phyloP scores from a whole-genome alignment of 2,329 filamentous ascomycete species.

The Colletotrichum sp. region DNA sequence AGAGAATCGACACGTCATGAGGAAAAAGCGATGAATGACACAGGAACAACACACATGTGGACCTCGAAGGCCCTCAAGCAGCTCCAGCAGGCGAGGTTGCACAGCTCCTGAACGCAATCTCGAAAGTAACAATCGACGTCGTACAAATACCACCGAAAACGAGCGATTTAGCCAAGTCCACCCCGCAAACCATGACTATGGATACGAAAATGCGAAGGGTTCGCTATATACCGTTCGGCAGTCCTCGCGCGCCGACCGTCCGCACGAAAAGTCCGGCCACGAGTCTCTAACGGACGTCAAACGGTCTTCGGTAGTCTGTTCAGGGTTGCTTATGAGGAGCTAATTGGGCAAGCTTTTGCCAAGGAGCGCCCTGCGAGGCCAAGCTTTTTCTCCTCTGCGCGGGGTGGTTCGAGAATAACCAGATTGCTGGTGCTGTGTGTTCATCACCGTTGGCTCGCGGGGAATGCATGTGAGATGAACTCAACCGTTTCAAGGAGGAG shows the following conservation, averaged over 20 bases:
- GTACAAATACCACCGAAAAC: background rate
- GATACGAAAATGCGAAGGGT: background rate
- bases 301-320: background rate
- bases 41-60: background rate
- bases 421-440: background rate
- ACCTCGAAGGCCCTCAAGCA: background rate
- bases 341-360: background rate
- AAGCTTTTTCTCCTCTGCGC: background rate
- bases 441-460: background rate
- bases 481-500: background rate
- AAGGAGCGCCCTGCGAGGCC: background rate
- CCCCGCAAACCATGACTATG: background rate
- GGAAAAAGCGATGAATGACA: background rate
- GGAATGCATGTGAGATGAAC: background rate
- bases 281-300: background rate
- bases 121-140: background rate
- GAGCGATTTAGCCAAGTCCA: background rate
- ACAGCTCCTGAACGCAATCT: background rate
- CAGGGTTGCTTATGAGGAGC: background rate
- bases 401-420: background rate
- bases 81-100: accelerated
- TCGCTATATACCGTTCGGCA: background rate
- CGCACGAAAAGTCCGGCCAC: background rate
- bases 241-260: background rate
- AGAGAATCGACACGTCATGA: accelerated